Percentiles rank a stretch among this genome's conserved stretches.
Conservation (phyloP, 2,329 filamentous ascomycete genomes). For the Albifimbria verrucaria region DNA sequence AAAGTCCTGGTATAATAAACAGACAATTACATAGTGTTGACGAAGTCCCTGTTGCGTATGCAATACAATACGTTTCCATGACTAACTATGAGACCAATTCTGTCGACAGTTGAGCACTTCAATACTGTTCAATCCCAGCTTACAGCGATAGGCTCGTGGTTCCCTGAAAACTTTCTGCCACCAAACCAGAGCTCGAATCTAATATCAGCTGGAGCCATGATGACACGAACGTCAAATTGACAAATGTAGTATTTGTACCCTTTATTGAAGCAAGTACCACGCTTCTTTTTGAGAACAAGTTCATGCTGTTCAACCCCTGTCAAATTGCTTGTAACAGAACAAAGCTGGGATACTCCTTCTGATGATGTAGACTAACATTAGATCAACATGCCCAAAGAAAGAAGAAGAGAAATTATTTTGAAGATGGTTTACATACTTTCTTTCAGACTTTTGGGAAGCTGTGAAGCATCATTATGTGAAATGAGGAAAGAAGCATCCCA, state of each 20-base stretch:
- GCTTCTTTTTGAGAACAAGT: constrained; percentile 33
- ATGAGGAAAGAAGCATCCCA: constrained; percentile 38
- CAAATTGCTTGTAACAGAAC: constrained; percentile 37
- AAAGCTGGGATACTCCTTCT: constrained; percentile 36
- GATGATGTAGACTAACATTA: not conserved
- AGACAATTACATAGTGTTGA: too few relatives aligned
- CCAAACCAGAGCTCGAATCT: constrained; percentile 42
- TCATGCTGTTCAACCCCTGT: constrained; percentile 34
- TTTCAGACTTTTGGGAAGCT: constrained; percentile 33
- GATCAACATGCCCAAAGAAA: not conserved
- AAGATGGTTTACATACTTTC: constrained; percentile 25
- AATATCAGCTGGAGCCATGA: constrained; percentile 54
- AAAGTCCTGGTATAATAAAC: too few relatives aligned
- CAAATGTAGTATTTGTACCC: constrained; percentile 36
- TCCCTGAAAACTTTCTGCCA: too few relatives aligned
- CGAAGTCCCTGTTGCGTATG: too few relatives aligned
- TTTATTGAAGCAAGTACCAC: constrained; percentile 26
- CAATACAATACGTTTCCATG: too few relatives aligned
- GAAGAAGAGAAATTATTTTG: not conserved
- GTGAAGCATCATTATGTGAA: constrained; percentile 32
- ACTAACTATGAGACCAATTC: too few relatives aligned
- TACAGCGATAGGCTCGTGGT: too few relatives aligned
- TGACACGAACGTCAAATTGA: constrained; percentile 48
- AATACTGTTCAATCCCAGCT: too few relatives aligned
- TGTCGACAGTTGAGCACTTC: too few relatives aligned